Conservation (phyloP, 306 rosid species). For the Corylus americana region DNA sequence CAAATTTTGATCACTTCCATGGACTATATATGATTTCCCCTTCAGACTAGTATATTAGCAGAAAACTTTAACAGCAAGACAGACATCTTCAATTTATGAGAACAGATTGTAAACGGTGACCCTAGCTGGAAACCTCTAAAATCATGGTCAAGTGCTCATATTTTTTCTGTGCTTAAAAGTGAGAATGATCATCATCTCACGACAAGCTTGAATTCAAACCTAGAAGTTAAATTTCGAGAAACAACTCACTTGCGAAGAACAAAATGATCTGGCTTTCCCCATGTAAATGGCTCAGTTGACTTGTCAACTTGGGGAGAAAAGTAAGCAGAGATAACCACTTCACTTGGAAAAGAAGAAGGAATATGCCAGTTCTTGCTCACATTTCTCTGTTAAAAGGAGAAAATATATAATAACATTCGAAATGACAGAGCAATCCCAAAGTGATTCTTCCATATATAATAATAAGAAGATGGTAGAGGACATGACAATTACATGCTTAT, state of each 20-base stretch:
- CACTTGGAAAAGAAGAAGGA: conserved; percentile 86
- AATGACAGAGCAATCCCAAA: conserved; percentile 20
- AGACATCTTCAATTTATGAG: background rate
- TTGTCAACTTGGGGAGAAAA: conserved; percentile 77
- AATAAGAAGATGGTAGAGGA: conserved; percentile 23
- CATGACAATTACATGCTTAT: conserved; percentile 62
- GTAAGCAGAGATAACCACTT: conserved; percentile 80
- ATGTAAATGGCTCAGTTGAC: conserved; percentile 78
- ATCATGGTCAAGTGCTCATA: background rate
- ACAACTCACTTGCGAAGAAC: conserved; percentile 87
- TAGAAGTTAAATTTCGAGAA: conserved; percentile 11
- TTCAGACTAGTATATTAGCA: background rate
- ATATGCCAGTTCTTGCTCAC: conserved; percentile 99
- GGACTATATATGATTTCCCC: background rate
- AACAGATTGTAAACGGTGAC: background rate
- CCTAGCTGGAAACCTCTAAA: background rate
- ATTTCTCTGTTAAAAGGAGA: conserved; percentile 66
- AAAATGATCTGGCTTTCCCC: conserved; percentile 98
- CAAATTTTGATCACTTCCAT: background rate
- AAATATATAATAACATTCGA: background rate
- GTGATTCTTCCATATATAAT: conserved; percentile 18
- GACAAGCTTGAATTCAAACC: conserved; percentile 8
- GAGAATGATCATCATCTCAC: conserved; percentile 10
- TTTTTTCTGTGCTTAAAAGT: background rate
- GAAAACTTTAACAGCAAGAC: background rate